phyloP scores from a whole-genome alignment of 1,284 basidiomycete genomes.

The Irpex sp. region DNA sequence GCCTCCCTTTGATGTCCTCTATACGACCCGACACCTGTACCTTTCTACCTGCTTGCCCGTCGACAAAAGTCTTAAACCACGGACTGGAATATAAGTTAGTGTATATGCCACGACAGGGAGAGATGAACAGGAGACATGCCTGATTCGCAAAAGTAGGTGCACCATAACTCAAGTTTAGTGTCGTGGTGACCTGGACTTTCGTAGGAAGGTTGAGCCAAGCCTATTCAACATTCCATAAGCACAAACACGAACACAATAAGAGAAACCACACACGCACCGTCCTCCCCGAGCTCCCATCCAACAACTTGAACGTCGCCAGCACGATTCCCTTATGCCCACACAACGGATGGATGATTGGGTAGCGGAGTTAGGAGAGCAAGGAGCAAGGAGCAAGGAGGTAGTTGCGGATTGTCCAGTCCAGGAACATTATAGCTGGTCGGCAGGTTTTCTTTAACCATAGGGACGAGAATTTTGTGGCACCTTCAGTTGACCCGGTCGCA shows the following conservation, averaged over 20 bases:
- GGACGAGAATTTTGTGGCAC: too few species aligned
- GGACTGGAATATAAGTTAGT: constrained; percentile 21
- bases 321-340: constrained; percentile 15
- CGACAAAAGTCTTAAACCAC: constrained; percentile 64
- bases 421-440: too few species aligned
- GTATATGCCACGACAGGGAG: not conserved
- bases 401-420: too few species aligned
- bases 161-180: too few species aligned
- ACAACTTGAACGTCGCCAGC: constrained; percentile 57
- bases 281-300: constrained; percentile 85
- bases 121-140: constrained; percentile 10
- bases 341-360: too few species aligned
- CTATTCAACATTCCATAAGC: not conserved
- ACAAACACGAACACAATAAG: not conserved
- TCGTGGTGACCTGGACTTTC: too few species aligned
- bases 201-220: too few species aligned
- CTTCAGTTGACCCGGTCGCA: too few species aligned
- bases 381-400: too few species aligned
- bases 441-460: too few species aligned
- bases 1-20: constrained; percentile 75
- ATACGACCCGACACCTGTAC: constrained; percentile 39
- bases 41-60: constrained; percentile 74
- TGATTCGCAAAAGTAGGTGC: too few species aligned
- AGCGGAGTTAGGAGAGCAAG: too few species aligned
- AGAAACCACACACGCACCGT: constrained; percentile 51